These are phyloP conservation scores for Mortierella hygrophila DNA, from an alignment of 192 early-diverging fungal genomes.

Conservation along the genomic window DNA sequence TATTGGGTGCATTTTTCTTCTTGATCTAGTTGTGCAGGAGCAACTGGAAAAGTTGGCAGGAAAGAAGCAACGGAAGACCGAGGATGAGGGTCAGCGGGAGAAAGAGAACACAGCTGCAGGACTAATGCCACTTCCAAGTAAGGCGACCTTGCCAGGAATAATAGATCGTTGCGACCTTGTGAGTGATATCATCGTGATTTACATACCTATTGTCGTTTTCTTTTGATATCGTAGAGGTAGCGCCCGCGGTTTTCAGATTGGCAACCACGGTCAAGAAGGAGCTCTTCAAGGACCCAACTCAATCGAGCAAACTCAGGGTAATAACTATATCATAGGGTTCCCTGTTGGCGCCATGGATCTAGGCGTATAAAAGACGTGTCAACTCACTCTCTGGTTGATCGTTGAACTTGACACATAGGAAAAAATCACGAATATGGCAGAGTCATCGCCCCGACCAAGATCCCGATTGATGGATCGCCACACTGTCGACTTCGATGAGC, in stretches of 20 bases:
- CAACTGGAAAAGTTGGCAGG: slow-evolving; percentile 39
- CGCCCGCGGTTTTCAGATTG: slow-evolving; percentile 69
- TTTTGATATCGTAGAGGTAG: neutral
- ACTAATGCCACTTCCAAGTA: slow-evolving; percentile 13
- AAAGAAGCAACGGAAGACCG: slow-evolving; percentile 39
- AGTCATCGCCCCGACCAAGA: slow-evolving; percentile 19
- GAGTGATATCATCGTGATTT: neutral
- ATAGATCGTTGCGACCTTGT: neutral
- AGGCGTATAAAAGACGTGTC: neutral
- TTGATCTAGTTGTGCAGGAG: slow-evolving; percentile 63
- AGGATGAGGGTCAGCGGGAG: slow-evolving; percentile 21
- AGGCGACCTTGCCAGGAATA: neutral
- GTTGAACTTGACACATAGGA: slow-evolving; percentile 14
- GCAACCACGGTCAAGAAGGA: slow-evolving; percentile 77
- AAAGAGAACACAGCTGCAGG: slow-evolving; percentile 11
- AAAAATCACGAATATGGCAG: slow-evolving; percentile 34
- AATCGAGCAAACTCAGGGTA: slow-evolving; percentile 68
- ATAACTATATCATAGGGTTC: neutral
- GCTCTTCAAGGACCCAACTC: slow-evolving; percentile 66
- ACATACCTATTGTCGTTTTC: neutral
- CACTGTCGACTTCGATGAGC: slow-evolving; percentile 18
- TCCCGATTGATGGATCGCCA: slow-evolving; percentile 25
- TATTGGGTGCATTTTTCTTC: neutral
- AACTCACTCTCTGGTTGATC: neutral
- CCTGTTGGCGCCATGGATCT: neutral